These are phyloP conservation scores for Stephania japonica DNA, from an alignment of 164 flowering plant species.

Conservation along the genomic window DNA sequence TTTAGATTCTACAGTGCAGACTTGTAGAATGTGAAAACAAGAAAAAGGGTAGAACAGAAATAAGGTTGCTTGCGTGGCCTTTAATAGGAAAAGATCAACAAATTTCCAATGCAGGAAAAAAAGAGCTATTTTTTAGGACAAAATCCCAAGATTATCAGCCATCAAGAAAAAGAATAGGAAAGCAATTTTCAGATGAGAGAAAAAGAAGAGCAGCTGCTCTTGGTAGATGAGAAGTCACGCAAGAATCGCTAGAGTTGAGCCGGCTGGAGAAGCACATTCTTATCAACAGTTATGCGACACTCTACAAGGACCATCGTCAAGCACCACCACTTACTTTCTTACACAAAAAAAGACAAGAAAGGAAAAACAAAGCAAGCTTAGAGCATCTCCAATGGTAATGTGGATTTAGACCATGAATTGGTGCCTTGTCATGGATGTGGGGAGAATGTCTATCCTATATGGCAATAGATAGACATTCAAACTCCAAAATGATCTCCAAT, in stretches of 20 bases:
- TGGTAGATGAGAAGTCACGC: too few relatives aligned
- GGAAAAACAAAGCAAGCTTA: not conserved
- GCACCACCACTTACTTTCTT: too few relatives aligned
- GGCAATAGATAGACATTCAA: too few relatives aligned
- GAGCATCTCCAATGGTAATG: too few relatives aligned
- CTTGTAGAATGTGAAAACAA: not conserved
- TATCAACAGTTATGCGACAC: too few relatives aligned
- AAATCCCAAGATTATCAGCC: not conserved
- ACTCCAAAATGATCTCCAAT: too few relatives aligned
- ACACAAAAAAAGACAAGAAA: too few relatives aligned
- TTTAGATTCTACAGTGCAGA: not conserved
- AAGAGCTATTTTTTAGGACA: not conserved
- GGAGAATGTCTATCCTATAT: too few relatives aligned
- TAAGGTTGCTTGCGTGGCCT: not conserved
- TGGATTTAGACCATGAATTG: too few relatives aligned
- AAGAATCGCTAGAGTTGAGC: not conserved
- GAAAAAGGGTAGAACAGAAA: not conserved
- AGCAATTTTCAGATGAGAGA: not conserved
- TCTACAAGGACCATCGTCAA: too few relatives aligned
- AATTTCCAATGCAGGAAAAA: not conserved
- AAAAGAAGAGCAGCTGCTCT: not conserved
- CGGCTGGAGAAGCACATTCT: too few relatives aligned
- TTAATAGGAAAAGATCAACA: not conserved
- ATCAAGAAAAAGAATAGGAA: not conserved
- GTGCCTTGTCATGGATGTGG: too few relatives aligned